Conservation (phyloP, 176 grass and related monocot genomes). For the Poa pratensis region DNA sequence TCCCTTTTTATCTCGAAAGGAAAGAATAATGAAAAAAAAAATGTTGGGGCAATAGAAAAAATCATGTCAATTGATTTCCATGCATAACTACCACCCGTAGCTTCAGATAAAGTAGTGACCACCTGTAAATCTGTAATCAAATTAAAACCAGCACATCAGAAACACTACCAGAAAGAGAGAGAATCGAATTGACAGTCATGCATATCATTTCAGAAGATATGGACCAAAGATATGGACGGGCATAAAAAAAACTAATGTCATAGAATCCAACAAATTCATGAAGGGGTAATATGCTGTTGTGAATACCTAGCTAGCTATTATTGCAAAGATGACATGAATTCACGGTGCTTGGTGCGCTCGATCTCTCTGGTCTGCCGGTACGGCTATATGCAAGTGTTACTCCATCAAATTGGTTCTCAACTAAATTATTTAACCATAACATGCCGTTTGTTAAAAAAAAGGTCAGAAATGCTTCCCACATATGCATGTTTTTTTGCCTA, state of each 20-base stretch:
- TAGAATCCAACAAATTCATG: not conserved
- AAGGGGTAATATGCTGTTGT: not conserved
- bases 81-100: not conserved
- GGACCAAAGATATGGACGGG: not conserved
- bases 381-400: constrained; percentile 3
- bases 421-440: not conserved
- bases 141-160: constrained; percentile 16
- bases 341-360: not conserved
- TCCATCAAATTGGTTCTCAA: not conserved
- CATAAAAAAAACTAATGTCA: not conserved
- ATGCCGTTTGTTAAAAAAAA: not conserved
- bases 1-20: not conserved
- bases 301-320: not conserved
- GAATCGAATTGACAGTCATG: constrained; percentile 30
- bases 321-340: constrained; percentile 14
- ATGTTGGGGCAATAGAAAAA: not conserved
- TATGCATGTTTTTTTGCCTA: not conserved
- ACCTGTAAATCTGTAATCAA: not conserved
- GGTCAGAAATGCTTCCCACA: too few relatives aligned
- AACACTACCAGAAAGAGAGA: constrained; percentile 7
- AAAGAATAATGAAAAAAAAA: not conserved
- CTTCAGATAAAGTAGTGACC: not conserved
- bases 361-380: constrained; percentile 17
- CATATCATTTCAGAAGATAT: constrained; percentile 24
- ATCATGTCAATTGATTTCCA: not conserved